These are phyloP conservation scores for Phytophthora pisi DNA, from an alignment of 352 stramenopile species.

Conservation along the genomic window DNA sequence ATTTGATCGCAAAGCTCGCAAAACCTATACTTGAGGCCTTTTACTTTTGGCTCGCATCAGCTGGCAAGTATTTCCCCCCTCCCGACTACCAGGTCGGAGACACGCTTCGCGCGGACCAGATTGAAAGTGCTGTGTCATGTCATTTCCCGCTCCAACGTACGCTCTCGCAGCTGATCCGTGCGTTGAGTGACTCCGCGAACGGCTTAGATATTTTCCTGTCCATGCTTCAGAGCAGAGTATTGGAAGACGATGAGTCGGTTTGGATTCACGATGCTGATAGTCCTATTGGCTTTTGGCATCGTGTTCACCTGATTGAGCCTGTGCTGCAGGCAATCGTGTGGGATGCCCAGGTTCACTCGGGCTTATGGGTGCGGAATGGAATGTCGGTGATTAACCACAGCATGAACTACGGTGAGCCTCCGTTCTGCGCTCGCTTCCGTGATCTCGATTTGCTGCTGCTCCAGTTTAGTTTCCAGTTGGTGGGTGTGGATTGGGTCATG, in stretches of 20 bases:
- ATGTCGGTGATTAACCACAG: conserved; percentile 88
- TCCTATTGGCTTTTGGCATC: conserved; percentile 82
- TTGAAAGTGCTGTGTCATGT: conserved; percentile 72
- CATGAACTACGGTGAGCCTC: conserved; percentile 91
- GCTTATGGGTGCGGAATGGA: conserved; percentile 86
- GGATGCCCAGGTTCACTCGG: conserved; percentile 85
- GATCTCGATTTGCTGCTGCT: conserved; percentile 83
- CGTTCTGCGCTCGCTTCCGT: conserved; percentile 83
- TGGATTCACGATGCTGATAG: conserved; percentile 69
- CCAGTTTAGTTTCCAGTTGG: conserved; percentile 78
- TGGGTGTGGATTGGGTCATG: conserved; percentile 82
- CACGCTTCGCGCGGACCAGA: conserved; percentile 56
- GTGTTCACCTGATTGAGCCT: conserved; percentile 77
- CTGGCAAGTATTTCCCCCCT: conserved; percentile 79
- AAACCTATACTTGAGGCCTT: conserved; percentile 76
- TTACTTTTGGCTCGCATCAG: conserved; percentile 82
- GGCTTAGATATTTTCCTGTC: conserved; percentile 67
- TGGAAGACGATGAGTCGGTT: conserved; percentile 35
- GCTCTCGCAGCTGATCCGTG: conserved; percentile 74
- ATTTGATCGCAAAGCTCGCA: conserved; percentile 60
- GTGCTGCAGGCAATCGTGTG: conserved; percentile 86
- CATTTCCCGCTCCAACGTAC: conserved; percentile 84
- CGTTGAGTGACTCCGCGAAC: conserved; percentile 59
- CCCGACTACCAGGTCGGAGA: conserved; percentile 63
- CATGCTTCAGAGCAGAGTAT: conserved; percentile 46